Conservation (phyloP, 306 rosid species). For the Pyrus pyrifolia region DNA sequence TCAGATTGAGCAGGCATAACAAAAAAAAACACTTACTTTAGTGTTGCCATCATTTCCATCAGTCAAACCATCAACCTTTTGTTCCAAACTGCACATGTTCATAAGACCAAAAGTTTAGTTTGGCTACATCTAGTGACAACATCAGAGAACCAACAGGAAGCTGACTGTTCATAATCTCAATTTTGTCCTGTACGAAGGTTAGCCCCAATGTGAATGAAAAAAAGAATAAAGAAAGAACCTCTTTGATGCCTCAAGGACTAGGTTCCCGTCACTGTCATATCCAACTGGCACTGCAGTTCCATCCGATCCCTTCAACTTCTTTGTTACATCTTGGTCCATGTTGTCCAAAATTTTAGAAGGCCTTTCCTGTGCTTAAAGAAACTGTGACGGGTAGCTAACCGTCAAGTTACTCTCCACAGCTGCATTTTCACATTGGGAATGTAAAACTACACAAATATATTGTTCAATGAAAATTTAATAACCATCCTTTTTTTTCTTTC, state of each 20-base stretch:
- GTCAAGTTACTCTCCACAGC: neutral
- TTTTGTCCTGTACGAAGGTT: neutral
- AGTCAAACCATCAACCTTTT: neutral
- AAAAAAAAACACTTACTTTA: slow-evolving; percentile 1
- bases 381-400: neutral
- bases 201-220: neutral
- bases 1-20: neutral
- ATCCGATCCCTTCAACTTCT: slow-evolving; percentile 13
- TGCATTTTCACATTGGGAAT: neutral
- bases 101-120: slow-evolving; percentile 3
- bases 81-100: neutral
- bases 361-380: neutral
- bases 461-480: neutral
- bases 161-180: neutral
- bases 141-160: neutral
- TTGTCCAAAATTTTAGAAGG: neutral
- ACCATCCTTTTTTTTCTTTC: neutral
- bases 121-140: neutral
- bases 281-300: slow-evolving; percentile 14
- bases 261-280: slow-evolving; percentile 3
- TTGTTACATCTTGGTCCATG: slow-evolving; percentile 20
- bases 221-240: neutral
- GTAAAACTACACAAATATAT: neutral
- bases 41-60: slow-evolving; percentile 13
- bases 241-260: slow-evolving; percentile 2